Evolutionary conservation across 345 rosid genomes (phyloP), one percentile per base, ranked within the genome.

Genomic region (Pseudoturritis turrita): DNA sequence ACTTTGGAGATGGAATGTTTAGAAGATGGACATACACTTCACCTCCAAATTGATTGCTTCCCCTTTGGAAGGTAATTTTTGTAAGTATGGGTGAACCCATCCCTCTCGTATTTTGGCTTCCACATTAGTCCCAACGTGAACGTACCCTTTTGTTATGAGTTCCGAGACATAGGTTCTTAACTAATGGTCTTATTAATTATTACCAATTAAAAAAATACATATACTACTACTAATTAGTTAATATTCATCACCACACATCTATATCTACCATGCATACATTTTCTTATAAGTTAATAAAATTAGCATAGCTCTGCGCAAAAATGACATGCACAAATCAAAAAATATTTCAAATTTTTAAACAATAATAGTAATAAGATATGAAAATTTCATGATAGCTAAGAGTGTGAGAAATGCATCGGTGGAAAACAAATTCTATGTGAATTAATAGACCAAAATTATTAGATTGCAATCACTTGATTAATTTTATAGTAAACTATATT

Each of bases 1-100:
- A 76, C 75, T 76, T 70, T 54, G 19, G 40, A 69, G 52, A 69
- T 69, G 79, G 66, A 76, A 69, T 69, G 65, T 76, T 49, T 19
- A 70, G 29, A 55, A 76, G 75, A 70, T 37, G 23, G 71, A 62
- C 75, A 76, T 26, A 14, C 52, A 47, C 60, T 63, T 76, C 66
- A 70, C 29, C 66, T 45, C 45, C 45, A 70, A 55, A 62, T 56
- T 70, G 53, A 70, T 62, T 76, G 79, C 17, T 76, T 76, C 59
- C 46, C 53, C 71, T 76, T 46, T 70, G 61, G 17, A 70, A 46
- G 75, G 75, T 22, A 70, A 54, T 3, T 68, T 57, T 60, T 43
- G 59, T 25, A 75, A 62, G 74, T 62, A 75, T 75, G 79, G 74
- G 75, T 37, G 26, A 26, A 62, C 75, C 79, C 75, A 69, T 69